A percentile compares a stretch with the other conserved stretches of the same genome.
Conservation (phyloP, 2,329 filamentous ascomycete genomes). For the Talaromyces rugulosus region DNA sequence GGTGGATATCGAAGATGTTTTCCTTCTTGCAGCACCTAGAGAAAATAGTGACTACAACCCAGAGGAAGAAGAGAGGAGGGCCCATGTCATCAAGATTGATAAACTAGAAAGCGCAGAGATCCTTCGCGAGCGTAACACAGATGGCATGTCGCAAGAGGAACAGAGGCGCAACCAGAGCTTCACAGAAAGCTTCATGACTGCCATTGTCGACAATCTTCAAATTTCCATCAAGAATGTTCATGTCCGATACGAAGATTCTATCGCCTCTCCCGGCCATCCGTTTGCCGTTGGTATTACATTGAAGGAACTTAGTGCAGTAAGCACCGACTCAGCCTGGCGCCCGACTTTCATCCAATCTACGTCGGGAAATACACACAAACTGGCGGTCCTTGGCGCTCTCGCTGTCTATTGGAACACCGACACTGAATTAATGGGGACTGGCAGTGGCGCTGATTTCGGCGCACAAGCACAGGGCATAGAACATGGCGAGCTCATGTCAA, state of each 20-base stretch:
- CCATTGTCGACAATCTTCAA: slow-evolving; percentile 97
- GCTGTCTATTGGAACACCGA: slow-evolving; percentile 99
- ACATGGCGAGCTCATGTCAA: slow-evolving; percentile 72
- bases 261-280: slow-evolving; percentile 89
- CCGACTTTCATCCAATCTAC: slow-evolving; percentile 94
- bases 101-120: slow-evolving; percentile 95
- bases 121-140: slow-evolving; percentile 84
- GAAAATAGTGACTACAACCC: slow-evolving; percentile 92
- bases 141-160: slow-evolving; percentile 90
- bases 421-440: slow-evolving; percentile 73
- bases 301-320: slow-evolving; percentile 94
- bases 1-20: slow-evolving; percentile 95
- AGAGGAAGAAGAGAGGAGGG: slow-evolving; percentile 82
- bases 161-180: slow-evolving; percentile 98
- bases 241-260: slow-evolving; percentile 94
- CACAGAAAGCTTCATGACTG: slow-evolving; percentile 87
- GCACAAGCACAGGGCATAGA: slow-evolving; percentile 56
- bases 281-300: slow-evolving; percentile 90
- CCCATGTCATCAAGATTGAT: slow-evolving; percentile 95
- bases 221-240: slow-evolving; percentile 98
- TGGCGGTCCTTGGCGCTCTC: slow-evolving; percentile 82
- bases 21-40: slow-evolving; percentile 87
- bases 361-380: slow-evolving; percentile 79
- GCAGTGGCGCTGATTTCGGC: slow-evolving; percentile 63
- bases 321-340: slow-evolving; percentile 90